phyloP scores from a whole-genome alignment of 2,329 filamentous ascomycete species.

The Epichloe baconii region DNA sequence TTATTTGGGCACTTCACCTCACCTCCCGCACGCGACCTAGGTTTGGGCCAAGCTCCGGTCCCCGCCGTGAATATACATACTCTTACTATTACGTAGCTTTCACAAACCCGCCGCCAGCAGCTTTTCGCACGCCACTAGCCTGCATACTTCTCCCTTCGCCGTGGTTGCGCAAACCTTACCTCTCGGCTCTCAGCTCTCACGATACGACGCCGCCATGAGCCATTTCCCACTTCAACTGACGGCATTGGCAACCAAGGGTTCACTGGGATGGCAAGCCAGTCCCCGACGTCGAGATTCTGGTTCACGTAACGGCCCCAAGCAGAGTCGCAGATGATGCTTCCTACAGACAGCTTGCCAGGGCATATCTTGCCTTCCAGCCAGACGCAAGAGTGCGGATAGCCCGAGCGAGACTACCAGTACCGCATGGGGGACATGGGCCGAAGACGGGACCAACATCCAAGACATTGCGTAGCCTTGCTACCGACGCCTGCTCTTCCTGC shows the following conservation, averaged over 20 bases:
- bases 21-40: background rate
- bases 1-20: background rate
- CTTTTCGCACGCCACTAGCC: background rate
- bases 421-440: background rate
- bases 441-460: background rate
- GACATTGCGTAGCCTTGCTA: background rate
- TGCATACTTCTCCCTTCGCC: background rate
- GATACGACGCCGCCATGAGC: slow-evolving; percentile 3
- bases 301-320: slow-evolving; percentile 41
- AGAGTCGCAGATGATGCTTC: slow-evolving; percentile 31
- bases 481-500: background rate
- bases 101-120: background rate
- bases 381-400: background rate
- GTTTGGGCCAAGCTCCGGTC: background rate
- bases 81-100: background rate
- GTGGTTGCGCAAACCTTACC: background rate
- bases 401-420: background rate
- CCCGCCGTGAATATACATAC: background rate
- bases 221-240: background rate
- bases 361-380: slow-evolving; percentile 37
- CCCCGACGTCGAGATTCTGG: slow-evolving; percentile 36
- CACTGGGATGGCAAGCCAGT: slow-evolving; percentile 13
- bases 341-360: slow-evolving; percentile 36
- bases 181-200: background rate
- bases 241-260: background rate